Percentiles rank a stretch among this genome's conserved stretches.
phyloP scores from a whole-genome alignment of 2,329 filamentous ascomycete species.

The Ophiostoma himal-ulmi region DNA sequence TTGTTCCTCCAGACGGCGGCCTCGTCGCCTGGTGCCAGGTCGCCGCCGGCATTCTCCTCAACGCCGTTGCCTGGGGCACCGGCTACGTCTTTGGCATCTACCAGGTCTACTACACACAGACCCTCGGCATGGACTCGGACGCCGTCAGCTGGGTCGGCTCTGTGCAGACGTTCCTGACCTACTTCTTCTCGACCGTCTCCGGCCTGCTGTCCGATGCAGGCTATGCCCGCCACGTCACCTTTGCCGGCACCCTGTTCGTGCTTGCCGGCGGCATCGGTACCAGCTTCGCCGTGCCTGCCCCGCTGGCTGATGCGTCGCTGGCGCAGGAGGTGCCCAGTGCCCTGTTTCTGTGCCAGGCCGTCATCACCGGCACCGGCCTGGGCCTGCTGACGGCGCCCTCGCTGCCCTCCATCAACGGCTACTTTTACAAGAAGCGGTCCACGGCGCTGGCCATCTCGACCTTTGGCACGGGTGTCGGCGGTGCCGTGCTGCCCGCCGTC shows the following conservation, averaged over 20 bases:
- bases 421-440: slow-evolving; percentile 52
- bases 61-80: slow-evolving; percentile 47
- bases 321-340: neutral
- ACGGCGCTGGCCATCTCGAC: slow-evolving; percentile 56
- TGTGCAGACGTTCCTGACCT: slow-evolving; percentile 46
- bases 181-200: slow-evolving; percentile 43
- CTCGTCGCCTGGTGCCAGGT: slow-evolving; percentile 47
- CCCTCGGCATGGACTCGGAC: slow-evolving; percentile 32
- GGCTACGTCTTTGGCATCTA: slow-evolving; percentile 45
- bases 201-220: slow-evolving; percentile 48
- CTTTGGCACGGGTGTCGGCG: slow-evolving; percentile 56
- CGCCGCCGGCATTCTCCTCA: slow-evolving; percentile 42
- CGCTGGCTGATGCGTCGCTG: neutral
- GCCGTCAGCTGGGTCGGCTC: slow-evolving; percentile 48
- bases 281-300: slow-evolving; percentile 43
- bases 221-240: slow-evolving; percentile 39
- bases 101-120: slow-evolving; percentile 42
- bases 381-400: slow-evolving; percentile 51
- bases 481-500: slow-evolving; percentile 56
- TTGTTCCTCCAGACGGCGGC: slow-evolving; percentile 40
- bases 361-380: slow-evolving; percentile 50
- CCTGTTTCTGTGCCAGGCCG: slow-evolving; percentile 48
- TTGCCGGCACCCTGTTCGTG: slow-evolving; percentile 38
- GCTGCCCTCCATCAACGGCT: slow-evolving; percentile 49
- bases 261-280: slow-evolving; percentile 46